A percentile compares a stretch with the other conserved stretches of the same genome.
Evolutionary conservation across 2,329 filamentous ascomycete genomes (phyloP).

Genomic region (Monilinia polystroma): DNA sequence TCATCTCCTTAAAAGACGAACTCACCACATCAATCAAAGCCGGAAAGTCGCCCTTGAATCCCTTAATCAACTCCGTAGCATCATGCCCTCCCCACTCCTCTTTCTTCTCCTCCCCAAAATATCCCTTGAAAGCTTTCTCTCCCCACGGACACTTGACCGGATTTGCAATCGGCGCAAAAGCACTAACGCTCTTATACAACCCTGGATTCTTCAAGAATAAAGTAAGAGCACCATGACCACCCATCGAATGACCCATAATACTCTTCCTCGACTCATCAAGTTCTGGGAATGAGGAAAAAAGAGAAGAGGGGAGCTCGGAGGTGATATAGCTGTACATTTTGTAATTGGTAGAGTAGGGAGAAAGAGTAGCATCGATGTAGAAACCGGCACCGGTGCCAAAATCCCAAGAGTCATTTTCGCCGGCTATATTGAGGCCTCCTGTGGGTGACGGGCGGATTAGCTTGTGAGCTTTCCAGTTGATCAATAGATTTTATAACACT

Average conservation of each 20-base stretch:
- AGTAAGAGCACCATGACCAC: constrained; percentile 91
- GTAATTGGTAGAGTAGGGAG: constrained; percentile 76
- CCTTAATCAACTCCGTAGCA: constrained; percentile 82
- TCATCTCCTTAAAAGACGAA: constrained; percentile 31
- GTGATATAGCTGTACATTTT: constrained; percentile 94
- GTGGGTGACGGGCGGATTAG: background rate
- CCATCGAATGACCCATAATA: constrained; percentile 96
- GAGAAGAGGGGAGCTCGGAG: constrained; percentile 75
- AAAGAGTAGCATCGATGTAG: constrained; percentile 81
- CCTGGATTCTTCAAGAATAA: constrained; percentile 90
- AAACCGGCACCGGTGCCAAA: constrained; percentile 92
- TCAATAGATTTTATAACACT: background rate
- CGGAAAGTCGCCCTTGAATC: constrained; percentile 68
- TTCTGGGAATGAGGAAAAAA: constrained; percentile 70
- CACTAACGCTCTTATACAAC: constrained; percentile 83
- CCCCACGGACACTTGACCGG: constrained; percentile 88
- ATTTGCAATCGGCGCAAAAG: constrained; percentile 88
- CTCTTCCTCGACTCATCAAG: constrained; percentile 71
- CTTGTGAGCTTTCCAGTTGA: background rate
- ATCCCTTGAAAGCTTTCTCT: constrained; percentile 89
- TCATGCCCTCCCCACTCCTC: constrained; percentile 86
- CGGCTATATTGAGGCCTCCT: constrained; percentile 74
- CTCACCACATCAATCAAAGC: constrained; percentile 83
- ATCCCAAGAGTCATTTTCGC: constrained; percentile 86
- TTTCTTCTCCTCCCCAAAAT: constrained; percentile 74